These are phyloP conservation scores for Globisporangium abappressorium DNA, from an alignment of 352 stramenopile species.

Conservation along the genomic window DNA sequence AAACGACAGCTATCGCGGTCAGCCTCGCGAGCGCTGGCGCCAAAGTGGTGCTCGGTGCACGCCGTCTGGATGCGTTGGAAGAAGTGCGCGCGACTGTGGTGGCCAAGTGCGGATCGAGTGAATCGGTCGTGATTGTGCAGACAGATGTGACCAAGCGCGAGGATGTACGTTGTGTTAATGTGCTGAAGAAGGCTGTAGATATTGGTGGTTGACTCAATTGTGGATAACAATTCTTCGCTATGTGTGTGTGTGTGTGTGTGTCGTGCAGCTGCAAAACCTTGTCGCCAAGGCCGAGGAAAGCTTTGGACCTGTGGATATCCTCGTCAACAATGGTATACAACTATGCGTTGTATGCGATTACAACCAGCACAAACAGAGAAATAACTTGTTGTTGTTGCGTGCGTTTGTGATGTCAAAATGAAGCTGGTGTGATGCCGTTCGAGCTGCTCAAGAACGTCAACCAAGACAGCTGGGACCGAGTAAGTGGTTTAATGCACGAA, in stretches of 20 bases:
- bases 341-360: not conserved
- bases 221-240: not conserved
- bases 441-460: conserved; percentile 88
- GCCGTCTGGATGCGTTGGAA: conserved; percentile 62
- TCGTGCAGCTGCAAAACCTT: conserved; percentile 45
- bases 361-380: not conserved
- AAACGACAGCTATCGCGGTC: conserved; percentile 50
- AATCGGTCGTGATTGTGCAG: conserved; percentile 37
- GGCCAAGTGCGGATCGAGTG: conserved; percentile 21
- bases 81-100: conserved; percentile 36
- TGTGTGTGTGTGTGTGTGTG: not conserved
- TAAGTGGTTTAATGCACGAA: not conserved
- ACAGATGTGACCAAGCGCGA: conserved; percentile 73
- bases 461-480: conserved; percentile 89
- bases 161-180: conserved; percentile 26
- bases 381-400: not conserved
- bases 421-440: conserved; percentile 92
- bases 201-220: not conserved
- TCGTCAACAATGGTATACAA: conserved; percentile 85
- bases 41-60: conserved; percentile 79
- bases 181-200: too few relatives aligned
- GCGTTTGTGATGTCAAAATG: not conserved
- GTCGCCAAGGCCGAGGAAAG: conserved; percentile 51
- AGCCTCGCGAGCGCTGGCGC: conserved; percentile 70
- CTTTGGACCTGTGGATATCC: conserved; percentile 81